A percentile compares a stretch with the other conserved stretches of the same genome.
phyloP scores from a whole-genome alignment of 2,329 filamentous ascomycete species.

The Fusarium nodosum region DNA sequence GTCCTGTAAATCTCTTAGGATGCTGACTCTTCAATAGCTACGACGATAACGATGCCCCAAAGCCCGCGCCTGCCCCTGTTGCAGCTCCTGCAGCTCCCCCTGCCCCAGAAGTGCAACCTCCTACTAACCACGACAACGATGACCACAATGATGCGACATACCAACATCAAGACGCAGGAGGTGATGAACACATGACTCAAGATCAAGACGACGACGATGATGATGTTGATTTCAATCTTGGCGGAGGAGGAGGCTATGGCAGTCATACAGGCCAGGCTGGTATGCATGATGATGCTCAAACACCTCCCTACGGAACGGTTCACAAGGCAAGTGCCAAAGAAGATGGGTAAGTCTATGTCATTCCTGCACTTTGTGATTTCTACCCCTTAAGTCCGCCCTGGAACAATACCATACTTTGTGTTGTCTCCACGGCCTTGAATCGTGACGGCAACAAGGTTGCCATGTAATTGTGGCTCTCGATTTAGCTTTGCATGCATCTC shows the following conservation, averaged over 20 bases:
- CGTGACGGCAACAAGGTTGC: slow-evolving; percentile 40
- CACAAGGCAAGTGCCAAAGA: slow-evolving; percentile 74
- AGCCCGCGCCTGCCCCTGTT: slow-evolving; percentile 54
- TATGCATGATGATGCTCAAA: slow-evolving; percentile 51
- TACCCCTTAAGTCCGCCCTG: slow-evolving; percentile 24
- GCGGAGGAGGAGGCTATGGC: slow-evolving; percentile 56
- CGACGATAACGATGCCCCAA: slow-evolving; percentile 71
- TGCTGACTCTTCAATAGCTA: slow-evolving; percentile 63
- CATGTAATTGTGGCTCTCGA: slow-evolving; percentile 42
- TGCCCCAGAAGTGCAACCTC: slow-evolving; percentile 46
- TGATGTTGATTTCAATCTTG: slow-evolving; percentile 71
- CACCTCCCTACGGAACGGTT: slow-evolving; percentile 55
- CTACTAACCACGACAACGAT: slow-evolving; percentile 48
- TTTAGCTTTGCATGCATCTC: slow-evolving; percentile 41
- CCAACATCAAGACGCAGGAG: slow-evolving; percentile 44
- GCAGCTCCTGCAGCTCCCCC: slow-evolving; percentile 43
- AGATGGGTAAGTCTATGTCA: slow-evolving; percentile 58
- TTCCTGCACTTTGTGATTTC: slow-evolving; percentile 47
- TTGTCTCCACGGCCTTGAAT: slow-evolving; percentile 35
- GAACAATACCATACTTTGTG: slow-evolving; percentile 25
- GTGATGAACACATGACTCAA: slow-evolving; percentile 60
- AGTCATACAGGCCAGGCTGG: slow-evolving; percentile 48
- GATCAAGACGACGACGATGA: slow-evolving; percentile 67
- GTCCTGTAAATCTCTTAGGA: background rate
- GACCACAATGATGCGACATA: slow-evolving; percentile 42